Evolutionary conservation across 106 monocot species (phyloP).

Genomic region (Ottelia alismoides): DNA sequence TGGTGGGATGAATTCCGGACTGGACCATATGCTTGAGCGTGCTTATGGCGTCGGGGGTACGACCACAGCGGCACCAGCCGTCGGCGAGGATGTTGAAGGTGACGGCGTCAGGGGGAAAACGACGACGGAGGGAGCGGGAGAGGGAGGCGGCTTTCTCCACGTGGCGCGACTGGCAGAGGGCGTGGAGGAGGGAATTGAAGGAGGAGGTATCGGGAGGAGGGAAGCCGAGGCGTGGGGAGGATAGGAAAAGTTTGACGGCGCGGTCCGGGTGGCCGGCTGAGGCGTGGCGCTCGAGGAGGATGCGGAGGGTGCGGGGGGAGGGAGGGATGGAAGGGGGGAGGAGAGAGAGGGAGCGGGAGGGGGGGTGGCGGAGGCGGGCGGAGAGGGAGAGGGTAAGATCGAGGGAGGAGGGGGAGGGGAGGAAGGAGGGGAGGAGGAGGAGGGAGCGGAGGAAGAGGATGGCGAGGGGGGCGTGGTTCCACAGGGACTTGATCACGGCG

Average conservation of each 20-base stretch:
- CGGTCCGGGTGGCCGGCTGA: conserved; percentile 59
- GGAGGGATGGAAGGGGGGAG: conserved; percentile 11
- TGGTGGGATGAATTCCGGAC: conserved; percentile 46
- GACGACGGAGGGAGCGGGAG: conserved; percentile 22
- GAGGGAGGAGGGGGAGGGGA: conserved; percentile 28
- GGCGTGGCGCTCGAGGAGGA: conserved; percentile 54
- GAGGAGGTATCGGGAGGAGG: background rate
- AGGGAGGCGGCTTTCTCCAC: conserved; percentile 60
- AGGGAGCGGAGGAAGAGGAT: conserved; percentile 63
- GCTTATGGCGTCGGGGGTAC: conserved; percentile 42
- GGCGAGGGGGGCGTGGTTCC: conserved; percentile 52
- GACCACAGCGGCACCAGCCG: conserved; percentile 70
- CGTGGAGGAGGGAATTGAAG: conserved; percentile 80
- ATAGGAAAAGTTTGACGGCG: conserved; percentile 67
- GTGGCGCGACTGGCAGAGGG: conserved; percentile 58
- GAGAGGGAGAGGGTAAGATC: conserved; percentile 48
- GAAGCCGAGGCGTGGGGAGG: conserved; percentile 46
- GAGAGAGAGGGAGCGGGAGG: conserved; percentile 24
- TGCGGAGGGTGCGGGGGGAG: conserved; percentile 48
- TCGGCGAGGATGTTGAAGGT: conserved; percentile 81
- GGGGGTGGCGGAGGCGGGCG: conserved; percentile 26
- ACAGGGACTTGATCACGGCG: conserved; percentile 59
- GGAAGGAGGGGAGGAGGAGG: conserved; percentile 26
- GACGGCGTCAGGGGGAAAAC: conserved; percentile 47
- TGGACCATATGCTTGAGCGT: conserved; percentile 66